A percentile compares a stretch with the other conserved stretches of the same genome.
These are phyloP conservation scores for Stephania yunnanensis DNA, from an alignment of 164 flowering plant genomes.

Conservation along the genomic window DNA sequence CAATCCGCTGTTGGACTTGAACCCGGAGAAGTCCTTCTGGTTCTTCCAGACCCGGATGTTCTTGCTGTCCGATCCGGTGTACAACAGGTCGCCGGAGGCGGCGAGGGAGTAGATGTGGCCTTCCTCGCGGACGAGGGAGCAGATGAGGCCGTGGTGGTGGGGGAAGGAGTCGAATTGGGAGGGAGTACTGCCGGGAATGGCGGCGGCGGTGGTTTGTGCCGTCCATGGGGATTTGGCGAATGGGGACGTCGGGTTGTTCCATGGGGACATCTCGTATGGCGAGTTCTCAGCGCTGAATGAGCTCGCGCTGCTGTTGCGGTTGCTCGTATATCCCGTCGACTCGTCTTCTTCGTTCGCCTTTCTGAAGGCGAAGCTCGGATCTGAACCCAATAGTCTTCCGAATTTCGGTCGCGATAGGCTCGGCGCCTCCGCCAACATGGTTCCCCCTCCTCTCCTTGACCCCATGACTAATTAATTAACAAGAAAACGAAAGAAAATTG, in stretches of 20 bases:
- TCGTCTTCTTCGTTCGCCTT: conserved; percentile 12
- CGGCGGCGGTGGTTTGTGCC: neutral
- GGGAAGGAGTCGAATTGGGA: neutral
- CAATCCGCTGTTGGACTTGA: conserved; percentile 74
- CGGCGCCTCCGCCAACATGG: conserved; percentile 8
- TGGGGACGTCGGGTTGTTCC: conserved; percentile 41
- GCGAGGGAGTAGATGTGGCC: conserved; percentile 82
- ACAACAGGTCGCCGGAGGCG: conserved; percentile 51
- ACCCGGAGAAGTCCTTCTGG: conserved; percentile 56
- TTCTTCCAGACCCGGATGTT: conserved; percentile 88
- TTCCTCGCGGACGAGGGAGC: conserved; percentile 77
- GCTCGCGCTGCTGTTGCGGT: conserved; percentile 23
- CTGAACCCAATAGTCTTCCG: conserved; percentile 24
- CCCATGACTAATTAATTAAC: neutral
- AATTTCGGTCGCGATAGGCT: conserved; percentile 8
- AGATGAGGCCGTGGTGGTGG: conserved; percentile 33
- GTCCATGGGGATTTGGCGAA: conserved; percentile 43
- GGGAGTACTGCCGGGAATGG: conserved; percentile 21
- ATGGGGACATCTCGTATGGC: conserved; percentile 41
- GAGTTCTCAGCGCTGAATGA: conserved; percentile 29
- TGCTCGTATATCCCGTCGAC: too few species aligned
- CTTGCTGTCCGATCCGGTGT: conserved; percentile 96
- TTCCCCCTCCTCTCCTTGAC: conserved; percentile 3
- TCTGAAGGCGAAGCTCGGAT: conserved; percentile 18
- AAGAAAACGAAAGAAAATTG: too few species aligned